Evolutionary conservation across 2,329 filamentous ascomycete species (phyloP).

Genomic region (Cordyceps militaris): DNA sequence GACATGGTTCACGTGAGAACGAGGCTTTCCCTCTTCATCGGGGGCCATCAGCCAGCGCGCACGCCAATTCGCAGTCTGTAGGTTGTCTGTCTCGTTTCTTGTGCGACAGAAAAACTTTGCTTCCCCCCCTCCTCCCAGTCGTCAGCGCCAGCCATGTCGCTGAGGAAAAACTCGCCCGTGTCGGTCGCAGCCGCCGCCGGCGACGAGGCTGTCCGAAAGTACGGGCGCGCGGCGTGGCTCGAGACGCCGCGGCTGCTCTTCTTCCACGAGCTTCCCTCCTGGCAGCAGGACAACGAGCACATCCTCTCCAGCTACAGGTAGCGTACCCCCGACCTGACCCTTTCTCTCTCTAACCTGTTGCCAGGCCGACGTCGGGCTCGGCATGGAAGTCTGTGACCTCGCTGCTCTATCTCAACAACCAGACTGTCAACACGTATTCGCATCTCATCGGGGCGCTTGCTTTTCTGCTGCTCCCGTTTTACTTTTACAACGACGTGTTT

Average conservation of each 20-base stretch:
- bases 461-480: constrained; percentile 11
- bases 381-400: constrained; percentile 5
- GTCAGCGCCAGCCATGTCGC: not conserved
- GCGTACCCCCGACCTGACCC: too few relatives aligned
- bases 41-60: too few relatives aligned
- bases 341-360: too few relatives aligned
- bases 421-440: constrained; percentile 12
- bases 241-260: constrained; percentile 7
- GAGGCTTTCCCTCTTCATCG: too few relatives aligned
- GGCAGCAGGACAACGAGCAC: constrained; percentile 12
- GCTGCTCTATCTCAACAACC: constrained; percentile 15
- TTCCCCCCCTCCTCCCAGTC: not conserved
- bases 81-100: not conserved
- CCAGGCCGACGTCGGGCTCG: constrained; percentile 13
- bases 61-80: too few relatives aligned
- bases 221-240: not conserved
- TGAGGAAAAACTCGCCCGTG: not conserved
- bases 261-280: constrained; percentile 7
- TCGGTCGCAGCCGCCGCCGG: not conserved
- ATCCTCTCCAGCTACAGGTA: constrained; percentile 12
- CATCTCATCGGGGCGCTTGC: constrained; percentile 13
- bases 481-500: constrained; percentile 10
- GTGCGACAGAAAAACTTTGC: not conserved
- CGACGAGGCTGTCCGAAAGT: not conserved
- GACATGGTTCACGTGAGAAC: too few relatives aligned